Percentiles rank a stretch among this genome's conserved stretches.
phyloP scores from a whole-genome alignment of 2,329 filamentous ascomycete species.

The Pseudogymnoascus sp. region DNA sequence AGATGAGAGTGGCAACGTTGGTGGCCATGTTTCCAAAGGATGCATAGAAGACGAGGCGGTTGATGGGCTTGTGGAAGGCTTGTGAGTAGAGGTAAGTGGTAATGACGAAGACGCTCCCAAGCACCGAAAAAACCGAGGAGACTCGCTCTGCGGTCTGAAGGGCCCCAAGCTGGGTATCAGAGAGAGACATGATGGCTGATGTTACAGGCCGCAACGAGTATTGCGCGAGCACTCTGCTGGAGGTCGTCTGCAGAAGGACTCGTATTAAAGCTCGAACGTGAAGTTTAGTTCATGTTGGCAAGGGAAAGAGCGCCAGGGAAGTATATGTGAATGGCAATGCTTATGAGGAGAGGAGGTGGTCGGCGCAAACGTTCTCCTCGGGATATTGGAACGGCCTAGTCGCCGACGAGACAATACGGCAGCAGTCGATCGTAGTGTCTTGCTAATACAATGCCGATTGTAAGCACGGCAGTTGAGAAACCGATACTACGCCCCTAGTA shows the following conservation, averaged over 20 bases:
- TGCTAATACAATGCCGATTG: not conserved
- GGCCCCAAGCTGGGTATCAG: not conserved
- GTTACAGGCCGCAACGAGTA: not conserved
- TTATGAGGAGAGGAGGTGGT: not conserved
- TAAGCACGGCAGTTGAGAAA: constrained; percentile 1
- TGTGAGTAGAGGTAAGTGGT: constrained; percentile 41
- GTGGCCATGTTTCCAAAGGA: constrained; percentile 53
- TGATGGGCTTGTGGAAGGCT: constrained; percentile 50
- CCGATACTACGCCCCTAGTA: not conserved
- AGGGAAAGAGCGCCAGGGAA: not conserved
- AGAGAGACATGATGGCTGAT: not conserved
- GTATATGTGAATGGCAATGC: not conserved
- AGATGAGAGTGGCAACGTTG: constrained; percentile 51
- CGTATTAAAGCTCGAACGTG: not conserved
- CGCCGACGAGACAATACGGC: not conserved
- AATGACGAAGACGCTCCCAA: constrained; percentile 47
- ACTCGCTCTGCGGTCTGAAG: constrained; percentile 18
- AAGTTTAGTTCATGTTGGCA: not conserved
- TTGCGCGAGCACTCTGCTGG: not conserved
- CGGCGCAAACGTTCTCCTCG: not conserved
- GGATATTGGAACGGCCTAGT: not conserved
- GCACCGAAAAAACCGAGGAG: constrained; percentile 44
- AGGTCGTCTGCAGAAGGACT: not conserved
- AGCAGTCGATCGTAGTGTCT: not conserved
- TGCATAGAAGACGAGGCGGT: constrained; percentile 54